These are phyloP conservation scores for Sanghuangporus sanghuang DNA, from an alignment of 1,284 basidiomycete species.

Conservation along the genomic window DNA sequence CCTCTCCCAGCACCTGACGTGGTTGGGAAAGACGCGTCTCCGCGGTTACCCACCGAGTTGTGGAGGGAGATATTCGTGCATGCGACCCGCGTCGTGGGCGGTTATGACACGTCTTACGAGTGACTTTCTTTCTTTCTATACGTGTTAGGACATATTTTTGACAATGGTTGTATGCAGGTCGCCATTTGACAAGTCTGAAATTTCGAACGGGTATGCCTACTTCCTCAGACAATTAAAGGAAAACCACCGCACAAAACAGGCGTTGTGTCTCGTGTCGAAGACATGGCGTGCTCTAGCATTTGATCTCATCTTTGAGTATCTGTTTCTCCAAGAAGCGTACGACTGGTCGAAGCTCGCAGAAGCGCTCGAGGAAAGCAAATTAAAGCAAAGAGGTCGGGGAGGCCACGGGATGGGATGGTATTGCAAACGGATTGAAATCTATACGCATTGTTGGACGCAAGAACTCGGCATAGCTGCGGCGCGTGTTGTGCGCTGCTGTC, in stretches of 20 bases:
- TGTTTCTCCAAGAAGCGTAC: slow-evolving; percentile 12
- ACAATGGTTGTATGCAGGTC: slow-evolving; percentile 5
- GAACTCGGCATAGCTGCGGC: slow-evolving; percentile 8
- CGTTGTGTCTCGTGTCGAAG: slow-evolving; percentile 12
- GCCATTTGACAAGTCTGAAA: slow-evolving; percentile 16
- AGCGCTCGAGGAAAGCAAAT: slow-evolving; percentile 7
- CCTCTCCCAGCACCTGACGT: background rate
- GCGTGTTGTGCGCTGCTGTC: slow-evolving; percentile 16
- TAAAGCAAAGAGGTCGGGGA: background rate
- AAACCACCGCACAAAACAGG: slow-evolving; percentile 12
- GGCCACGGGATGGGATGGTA: slow-evolving; percentile 15
- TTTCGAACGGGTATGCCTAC: slow-evolving; percentile 8
- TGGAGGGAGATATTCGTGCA: slow-evolving; percentile 14
- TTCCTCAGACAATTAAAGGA: slow-evolving; percentile 9
- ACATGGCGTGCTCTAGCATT: slow-evolving; percentile 9
- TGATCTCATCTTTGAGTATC: slow-evolving; percentile 16
- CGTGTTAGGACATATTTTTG: background rate
- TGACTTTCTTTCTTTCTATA: background rate
- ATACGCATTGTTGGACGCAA: slow-evolving; percentile 7
- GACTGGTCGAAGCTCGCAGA: slow-evolving; percentile 12
- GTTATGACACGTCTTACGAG: slow-evolving; percentile 12
- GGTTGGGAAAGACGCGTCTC: background rate
- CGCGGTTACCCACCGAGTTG: slow-evolving; percentile 11
- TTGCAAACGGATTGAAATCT: slow-evolving; percentile 9
- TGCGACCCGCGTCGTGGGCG: slow-evolving; percentile 12